Percentiles rank a stretch among this genome's conserved stretches.
These are phyloP conservation scores for Gamarada debralockiae DNA, from an alignment of 495 filamentous ascomycete genomes.

Conservation along the genomic window DNA sequence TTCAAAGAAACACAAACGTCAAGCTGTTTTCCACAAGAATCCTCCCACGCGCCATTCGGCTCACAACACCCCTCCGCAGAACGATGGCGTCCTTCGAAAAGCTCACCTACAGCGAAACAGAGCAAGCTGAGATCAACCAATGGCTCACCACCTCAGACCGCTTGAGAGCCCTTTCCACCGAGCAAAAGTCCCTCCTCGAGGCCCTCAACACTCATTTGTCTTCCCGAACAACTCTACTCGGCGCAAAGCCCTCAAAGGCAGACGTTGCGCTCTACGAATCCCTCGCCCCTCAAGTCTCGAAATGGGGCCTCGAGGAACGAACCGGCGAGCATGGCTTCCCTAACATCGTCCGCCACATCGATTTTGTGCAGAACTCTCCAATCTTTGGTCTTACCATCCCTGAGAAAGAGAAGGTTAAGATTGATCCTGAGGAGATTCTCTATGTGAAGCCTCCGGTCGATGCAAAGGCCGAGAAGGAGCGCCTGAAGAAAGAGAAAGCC, in stretches of 20 bases:
- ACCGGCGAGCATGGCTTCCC: conserved; percentile 89
- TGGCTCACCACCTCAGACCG: conserved; percentile 75
- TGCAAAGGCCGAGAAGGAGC: conserved; percentile 84
- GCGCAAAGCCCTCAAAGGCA: conserved; percentile 85
- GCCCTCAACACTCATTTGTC: conserved; percentile 83
- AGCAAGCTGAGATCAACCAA: conserved; percentile 81
- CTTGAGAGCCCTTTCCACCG: conserved; percentile 50
- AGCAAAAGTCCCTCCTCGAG: conserved; percentile 63
- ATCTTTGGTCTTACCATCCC: conserved; percentile 69
- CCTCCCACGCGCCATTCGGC: conserved; percentile 41
- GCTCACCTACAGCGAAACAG: conserved; percentile 65
- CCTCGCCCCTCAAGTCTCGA: conserved; percentile 71
- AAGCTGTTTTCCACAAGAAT: conserved; percentile 46
- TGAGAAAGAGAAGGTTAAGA: conserved; percentile 71
- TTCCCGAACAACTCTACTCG: conserved; percentile 83
- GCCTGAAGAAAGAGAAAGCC: conserved; percentile 82
- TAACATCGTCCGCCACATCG: conserved; percentile 85
- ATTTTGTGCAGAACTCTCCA: conserved; percentile 89
- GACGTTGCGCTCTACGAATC: conserved; percentile 84
- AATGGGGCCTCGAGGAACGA: conserved; percentile 81
- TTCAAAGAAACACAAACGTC: too few species aligned
- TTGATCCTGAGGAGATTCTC: conserved; percentile 75
- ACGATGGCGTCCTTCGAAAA: conserved; percentile 61
- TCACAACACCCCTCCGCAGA: conserved; percentile 29
- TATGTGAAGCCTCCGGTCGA: conserved; percentile 79